A percentile compares a stretch with the other conserved stretches of the same genome.
Evolutionary conservation across 768 basidiomycete genomes (phyloP).

Genomic region (Rubroboletus pulcherrimus): DNA sequence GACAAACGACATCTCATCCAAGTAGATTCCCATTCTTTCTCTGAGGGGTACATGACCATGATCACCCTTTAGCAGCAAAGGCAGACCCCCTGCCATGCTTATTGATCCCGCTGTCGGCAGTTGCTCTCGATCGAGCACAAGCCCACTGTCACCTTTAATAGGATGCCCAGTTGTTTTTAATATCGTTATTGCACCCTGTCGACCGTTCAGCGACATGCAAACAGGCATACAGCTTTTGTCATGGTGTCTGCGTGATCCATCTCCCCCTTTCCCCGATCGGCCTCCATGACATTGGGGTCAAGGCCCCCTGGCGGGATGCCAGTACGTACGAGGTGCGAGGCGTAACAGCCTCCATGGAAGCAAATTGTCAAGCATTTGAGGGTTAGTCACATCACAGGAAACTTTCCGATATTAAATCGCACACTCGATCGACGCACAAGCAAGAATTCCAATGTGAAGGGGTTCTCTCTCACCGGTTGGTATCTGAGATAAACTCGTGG

Average conservation of each 20-base stretch:
- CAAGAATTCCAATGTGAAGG: constrained; percentile 3
- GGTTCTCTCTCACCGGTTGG: constrained; percentile 16
- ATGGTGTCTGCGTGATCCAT: constrained; percentile 14
- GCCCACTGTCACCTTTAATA: neutral
- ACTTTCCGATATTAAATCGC: constrained; percentile 21
- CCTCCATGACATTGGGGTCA: constrained; percentile 1
- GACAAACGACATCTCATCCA: neutral
- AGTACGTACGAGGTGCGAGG: constrained; percentile 11
- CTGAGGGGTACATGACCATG: neutral
- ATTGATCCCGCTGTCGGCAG: neutral
- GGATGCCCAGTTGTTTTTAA: constrained; percentile 15
- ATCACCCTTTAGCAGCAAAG: neutral
- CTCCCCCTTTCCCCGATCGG: neutral
- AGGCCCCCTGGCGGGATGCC: constrained; percentile 5
- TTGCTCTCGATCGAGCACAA: constrained; percentile 1
- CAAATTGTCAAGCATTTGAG: constrained; percentile 3
- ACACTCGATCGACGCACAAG: constrained; percentile 25
- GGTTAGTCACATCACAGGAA: constrained; percentile 9
- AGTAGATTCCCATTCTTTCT: neutral
- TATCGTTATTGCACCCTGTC: constrained; percentile 3
- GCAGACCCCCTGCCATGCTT: neutral
- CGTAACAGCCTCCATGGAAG: constrained; percentile 9
- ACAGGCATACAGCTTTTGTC: constrained; percentile 4
- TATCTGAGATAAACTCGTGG: constrained; percentile 31
- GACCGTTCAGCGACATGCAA: constrained; percentile 4